Conservation (phyloP, 768 basidiomycete species). For the Dacryopinax spathularia region DNA sequence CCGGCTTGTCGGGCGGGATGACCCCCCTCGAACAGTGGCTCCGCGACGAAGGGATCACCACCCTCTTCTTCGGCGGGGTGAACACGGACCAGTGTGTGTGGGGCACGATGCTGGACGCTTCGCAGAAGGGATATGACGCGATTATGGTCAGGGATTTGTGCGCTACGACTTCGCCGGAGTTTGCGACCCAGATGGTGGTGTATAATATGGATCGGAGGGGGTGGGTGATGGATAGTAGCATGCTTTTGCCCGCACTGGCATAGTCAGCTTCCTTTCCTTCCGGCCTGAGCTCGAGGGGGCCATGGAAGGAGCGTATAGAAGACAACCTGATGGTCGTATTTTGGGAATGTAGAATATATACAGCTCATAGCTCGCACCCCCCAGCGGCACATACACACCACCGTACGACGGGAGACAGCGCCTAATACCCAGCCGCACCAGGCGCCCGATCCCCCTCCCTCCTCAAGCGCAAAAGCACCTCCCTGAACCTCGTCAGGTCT, state of each 20-base stretch:
- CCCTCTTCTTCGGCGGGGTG: conserved; percentile 49
- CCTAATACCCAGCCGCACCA: conserved; percentile 79
- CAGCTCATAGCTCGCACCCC: neutral
- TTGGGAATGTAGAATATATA: neutral
- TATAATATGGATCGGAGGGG: conserved; percentile 28
- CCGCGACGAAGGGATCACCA: conserved; percentile 46
- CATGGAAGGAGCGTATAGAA: neutral
- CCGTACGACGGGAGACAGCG: neutral
- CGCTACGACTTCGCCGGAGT: conserved; percentile 48
- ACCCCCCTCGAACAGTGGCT: conserved; percentile 49
- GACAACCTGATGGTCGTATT: neutral
- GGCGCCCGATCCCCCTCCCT: conserved; percentile 85
- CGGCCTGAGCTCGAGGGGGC: neutral
- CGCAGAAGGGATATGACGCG: conserved; percentile 51
- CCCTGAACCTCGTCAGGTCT: conserved; percentile 67
- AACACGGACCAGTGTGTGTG: conserved; percentile 56
- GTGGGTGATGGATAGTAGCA: neutral
- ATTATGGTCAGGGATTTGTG: conserved; percentile 43
- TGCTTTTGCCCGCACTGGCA: no score
- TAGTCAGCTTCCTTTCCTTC: neutral
- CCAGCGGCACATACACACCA: neutral
- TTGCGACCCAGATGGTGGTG: conserved; percentile 43
- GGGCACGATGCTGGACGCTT: conserved; percentile 49
- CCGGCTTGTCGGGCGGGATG: conserved; percentile 51
- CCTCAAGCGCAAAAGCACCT: conserved; percentile 75